Percentiles rank a stretch among this genome's conserved stretches.
phyloP scores from a whole-genome alignment of 306 rosid genomes.

The Parietaria judaica region DNA sequence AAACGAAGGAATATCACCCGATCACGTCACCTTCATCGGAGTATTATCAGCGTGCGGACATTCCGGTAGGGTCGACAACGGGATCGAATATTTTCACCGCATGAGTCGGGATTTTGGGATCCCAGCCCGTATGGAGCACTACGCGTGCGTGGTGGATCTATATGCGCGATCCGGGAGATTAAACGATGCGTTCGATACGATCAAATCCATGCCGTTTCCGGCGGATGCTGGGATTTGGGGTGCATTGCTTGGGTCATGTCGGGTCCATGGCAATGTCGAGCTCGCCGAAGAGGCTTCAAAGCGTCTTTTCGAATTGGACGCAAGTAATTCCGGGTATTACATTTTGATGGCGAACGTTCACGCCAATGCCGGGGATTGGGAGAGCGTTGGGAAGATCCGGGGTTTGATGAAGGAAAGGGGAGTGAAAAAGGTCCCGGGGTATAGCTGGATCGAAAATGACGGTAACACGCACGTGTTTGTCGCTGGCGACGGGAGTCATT shows the following conservation, averaged over 20 bases:
- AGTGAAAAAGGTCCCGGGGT: background rate
- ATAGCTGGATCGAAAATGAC: constrained; percentile 4
- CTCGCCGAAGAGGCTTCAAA: constrained; percentile 5
- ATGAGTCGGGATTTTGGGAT: background rate
- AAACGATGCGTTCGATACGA: background rate
- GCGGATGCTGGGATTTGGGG: constrained; percentile 7
- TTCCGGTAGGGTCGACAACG: constrained; percentile 2
- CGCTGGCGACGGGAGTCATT: constrained; percentile 3
- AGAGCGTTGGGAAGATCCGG: background rate
- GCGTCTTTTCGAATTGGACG: constrained; percentile 1
- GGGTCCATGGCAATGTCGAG: constrained; percentile 6
- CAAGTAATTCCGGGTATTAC: constrained; percentile 1
- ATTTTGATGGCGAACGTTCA: background rate
- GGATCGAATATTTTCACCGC: background rate
- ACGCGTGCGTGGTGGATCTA: constrained; percentile 7
- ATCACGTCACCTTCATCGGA: constrained; percentile 7
- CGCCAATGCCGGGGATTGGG: constrained; percentile 4
- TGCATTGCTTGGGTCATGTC: background rate
- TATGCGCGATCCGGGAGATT: constrained; percentile 1
- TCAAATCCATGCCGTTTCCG: background rate
- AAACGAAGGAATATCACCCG: background rate
- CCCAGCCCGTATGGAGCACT: constrained; percentile 5
- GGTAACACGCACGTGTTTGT: background rate
- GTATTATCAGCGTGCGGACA: constrained; percentile 6
- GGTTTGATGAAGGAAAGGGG: constrained; percentile 4